phyloP scores from a whole-genome alignment of 805 yeast species.

The baker's yeast (Saccharomyces cerevisiae) region DNA sequence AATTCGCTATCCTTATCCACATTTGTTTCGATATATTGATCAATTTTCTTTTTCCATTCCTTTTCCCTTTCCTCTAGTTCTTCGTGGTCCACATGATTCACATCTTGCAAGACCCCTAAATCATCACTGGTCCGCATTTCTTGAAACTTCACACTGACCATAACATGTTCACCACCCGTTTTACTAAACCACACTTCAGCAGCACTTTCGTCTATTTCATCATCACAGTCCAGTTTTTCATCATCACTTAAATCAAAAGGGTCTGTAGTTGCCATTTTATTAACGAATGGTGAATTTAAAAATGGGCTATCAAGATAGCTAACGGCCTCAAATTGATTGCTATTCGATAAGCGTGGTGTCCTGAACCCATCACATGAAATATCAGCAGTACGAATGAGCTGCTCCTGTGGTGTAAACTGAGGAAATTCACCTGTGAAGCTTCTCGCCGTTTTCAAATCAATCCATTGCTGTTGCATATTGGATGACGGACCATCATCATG shows the following conservation, averaged over 20 bases:
- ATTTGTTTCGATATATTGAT: neutral
- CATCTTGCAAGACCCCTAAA: neutral
- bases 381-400: slow-evolving; percentile 25
- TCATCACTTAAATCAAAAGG: neutral
- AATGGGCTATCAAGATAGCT: neutral
- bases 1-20: slow-evolving; percentile 6
- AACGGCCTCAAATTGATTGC: neutral
- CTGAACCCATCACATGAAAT: slow-evolving; percentile 24
- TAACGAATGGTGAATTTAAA: neutral
- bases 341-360: slow-evolving; percentile 4
- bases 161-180: neutral
- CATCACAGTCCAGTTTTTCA: neutral
- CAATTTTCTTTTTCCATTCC: slow-evolving; percentile 5
- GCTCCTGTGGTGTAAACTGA: slow-evolving; percentile 24
- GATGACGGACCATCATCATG: neutral
- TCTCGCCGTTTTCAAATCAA: slow-evolving; percentile 12
- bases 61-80: neutral
- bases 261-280: neutral
- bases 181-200: neutral
- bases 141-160: slow-evolving; percentile 10
- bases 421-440: neutral
- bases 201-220: neutral
- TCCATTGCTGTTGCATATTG: slow-evolving; percentile 13
- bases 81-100: neutral
- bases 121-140: slow-evolving; percentile 2